Conservation (phyloP, 768 basidiomycete species). For the Tricholoma matsutake region DNA sequence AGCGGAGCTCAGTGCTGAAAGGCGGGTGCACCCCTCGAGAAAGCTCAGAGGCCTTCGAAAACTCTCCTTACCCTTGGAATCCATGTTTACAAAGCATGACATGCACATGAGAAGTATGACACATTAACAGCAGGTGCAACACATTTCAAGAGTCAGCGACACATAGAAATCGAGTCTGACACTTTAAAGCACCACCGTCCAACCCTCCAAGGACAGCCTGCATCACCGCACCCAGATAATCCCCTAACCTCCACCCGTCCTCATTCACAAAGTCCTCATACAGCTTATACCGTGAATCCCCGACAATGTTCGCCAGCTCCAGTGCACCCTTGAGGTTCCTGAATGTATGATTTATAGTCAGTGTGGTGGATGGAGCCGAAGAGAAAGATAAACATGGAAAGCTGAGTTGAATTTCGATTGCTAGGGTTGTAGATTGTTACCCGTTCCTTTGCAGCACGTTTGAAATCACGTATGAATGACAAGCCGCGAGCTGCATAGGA, state of each 20-base stretch:
- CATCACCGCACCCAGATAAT: constrained; percentile 73
- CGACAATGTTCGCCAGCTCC: constrained; percentile 79
- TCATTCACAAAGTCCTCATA: constrained; percentile 80
- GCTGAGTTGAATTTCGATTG: constrained; percentile 40
- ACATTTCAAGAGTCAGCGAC: no score
- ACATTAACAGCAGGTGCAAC: no score
- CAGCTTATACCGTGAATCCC: constrained; percentile 76
- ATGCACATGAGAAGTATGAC: no score
- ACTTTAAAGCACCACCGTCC: no score
- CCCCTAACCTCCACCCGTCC: constrained; percentile 57
- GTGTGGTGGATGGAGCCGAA: not conserved
- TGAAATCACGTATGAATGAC: not conserved
- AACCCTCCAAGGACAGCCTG: constrained; percentile 69
- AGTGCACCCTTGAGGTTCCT: constrained; percentile 79
- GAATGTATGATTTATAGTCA: not conserved
- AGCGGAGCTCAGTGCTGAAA: no score
- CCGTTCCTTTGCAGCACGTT: not conserved
- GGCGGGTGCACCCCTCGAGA: no score
- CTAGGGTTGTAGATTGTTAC: constrained; percentile 28
- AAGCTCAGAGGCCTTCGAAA: no score
- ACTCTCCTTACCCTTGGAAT: no score
- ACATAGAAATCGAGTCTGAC: no score
- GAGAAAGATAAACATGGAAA: constrained; percentile 25
- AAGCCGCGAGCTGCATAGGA: not conserved
- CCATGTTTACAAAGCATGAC: no score